Percentiles rank a stretch among this genome's conserved stretches.
Conservation (phyloP, 2,329 filamentous ascomycete species). For the Fusarium redolens region DNA sequence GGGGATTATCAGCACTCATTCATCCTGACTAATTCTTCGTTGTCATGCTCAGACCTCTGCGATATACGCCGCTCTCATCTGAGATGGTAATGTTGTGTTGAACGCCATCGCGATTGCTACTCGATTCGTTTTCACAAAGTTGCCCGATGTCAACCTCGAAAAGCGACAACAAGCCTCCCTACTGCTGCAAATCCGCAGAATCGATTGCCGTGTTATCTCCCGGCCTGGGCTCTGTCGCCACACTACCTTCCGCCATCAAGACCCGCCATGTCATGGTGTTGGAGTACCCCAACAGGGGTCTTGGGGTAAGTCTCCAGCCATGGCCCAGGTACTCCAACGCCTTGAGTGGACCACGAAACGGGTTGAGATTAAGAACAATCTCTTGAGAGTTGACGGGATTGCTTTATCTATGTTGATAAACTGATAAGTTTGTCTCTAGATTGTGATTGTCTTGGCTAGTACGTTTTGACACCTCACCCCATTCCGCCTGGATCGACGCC, state of each 20-base stretch:
- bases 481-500: neutral
- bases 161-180: fast-evolving
- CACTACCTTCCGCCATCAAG: no score
- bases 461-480: neutral
- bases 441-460: neutral
- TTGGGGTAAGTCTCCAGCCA: slow-evolving; percentile 2
- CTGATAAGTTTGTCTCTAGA: neutral
- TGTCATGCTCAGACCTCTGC: neutral
- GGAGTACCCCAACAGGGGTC: slow-evolving; percentile 12
- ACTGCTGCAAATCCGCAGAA: no score
- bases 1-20: neutral
- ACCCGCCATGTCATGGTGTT: neutral
- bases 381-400: neutral
- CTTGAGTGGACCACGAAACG: neutral
- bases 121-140: fast-evolving
- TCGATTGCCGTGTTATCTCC: neutral
- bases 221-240: neutral
- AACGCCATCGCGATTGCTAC: neutral
- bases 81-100: neutral
- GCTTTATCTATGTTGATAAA: neutral
- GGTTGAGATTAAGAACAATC: neutral
- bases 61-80: slow-evolving; percentile 12
- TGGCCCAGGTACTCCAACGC: neutral
- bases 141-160: fast-evolving
- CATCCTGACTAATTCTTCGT: neutral